These are phyloP conservation scores for Tylopilus vinaceipallidus DNA, from an alignment of 768 basidiomycete species.

Conservation along the genomic window DNA sequence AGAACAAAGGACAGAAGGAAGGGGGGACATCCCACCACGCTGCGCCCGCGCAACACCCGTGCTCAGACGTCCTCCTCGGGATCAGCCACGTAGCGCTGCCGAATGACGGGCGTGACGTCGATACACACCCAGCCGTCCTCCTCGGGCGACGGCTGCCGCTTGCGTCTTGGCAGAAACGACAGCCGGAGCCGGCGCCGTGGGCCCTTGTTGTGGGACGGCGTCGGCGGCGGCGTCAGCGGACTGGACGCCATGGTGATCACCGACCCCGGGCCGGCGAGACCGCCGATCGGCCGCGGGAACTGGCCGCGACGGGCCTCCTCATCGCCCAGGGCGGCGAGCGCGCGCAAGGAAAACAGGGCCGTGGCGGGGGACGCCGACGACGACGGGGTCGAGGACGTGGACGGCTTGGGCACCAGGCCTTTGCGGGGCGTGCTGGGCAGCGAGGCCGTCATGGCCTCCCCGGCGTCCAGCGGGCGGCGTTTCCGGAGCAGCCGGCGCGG, in stretches of 20 bases:
- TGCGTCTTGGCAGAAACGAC: conserved; percentile 19
- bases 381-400: background rate
- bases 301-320: conserved; percentile 5
- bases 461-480: conserved; percentile 20
- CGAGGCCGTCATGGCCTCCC: conserved; percentile 1
- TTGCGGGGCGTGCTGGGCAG: conserved; percentile 16
- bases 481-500: conserved; percentile 31
- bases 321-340: background rate
- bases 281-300: background rate
- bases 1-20: too few relatives aligned
- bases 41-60: too few relatives aligned
- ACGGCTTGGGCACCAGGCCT: background rate
- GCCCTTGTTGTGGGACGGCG: conserved; percentile 20
- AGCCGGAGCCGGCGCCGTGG: conserved; percentile 15
- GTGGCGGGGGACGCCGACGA: conserved; percentile 4
- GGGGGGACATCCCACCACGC: too few relatives aligned
- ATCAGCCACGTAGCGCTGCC: conserved; percentile 16
- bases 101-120: conserved; percentile 27
- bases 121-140: conserved; percentile 31
- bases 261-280: too few relatives aligned
- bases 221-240: conserved; percentile 5
- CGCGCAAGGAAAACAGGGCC: background rate
- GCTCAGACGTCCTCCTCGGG: conserved; percentile 15
- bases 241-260: background rate
- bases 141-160: conserved; percentile 10